Conservation (phyloP, 2,329 filamentous ascomycete species). For the Akanthomyces uredinophilus region DNA sequence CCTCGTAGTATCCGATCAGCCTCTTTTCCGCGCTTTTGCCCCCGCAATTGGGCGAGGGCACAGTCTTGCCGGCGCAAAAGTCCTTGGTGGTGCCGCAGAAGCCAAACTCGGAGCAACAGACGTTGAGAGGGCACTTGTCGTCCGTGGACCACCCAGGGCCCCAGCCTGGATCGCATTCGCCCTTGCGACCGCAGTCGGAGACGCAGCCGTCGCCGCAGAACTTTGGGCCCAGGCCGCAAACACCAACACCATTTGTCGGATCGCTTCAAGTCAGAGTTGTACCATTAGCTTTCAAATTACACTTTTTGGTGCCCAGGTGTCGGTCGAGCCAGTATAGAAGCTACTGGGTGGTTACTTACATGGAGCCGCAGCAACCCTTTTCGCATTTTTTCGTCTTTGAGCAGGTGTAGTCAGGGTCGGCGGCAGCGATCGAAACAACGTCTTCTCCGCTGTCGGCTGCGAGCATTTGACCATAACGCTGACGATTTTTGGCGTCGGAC, state of each 20-base stretch:
- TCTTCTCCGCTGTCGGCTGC: too few relatives aligned
- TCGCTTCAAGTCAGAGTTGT: neutral
- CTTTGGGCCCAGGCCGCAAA: slow-evolving; percentile 8
- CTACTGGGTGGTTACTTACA: too few relatives aligned
- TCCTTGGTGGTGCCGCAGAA: slow-evolving; percentile 29
- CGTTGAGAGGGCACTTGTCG: slow-evolving; percentile 29
- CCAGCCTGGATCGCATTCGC: slow-evolving; percentile 29
- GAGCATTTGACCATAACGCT: too few relatives aligned
- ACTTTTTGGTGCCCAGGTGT: too few relatives aligned
- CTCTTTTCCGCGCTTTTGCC: neutral
- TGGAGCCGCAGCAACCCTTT: too few relatives aligned
- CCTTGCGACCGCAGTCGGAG: slow-evolving; percentile 22
- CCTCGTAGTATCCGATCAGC: slow-evolving; percentile 27
- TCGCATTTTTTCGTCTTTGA: too few relatives aligned
- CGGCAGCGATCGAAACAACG: too few relatives aligned
- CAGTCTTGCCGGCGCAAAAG: slow-evolving; percentile 22
- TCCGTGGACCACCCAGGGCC: slow-evolving; percentile 21
- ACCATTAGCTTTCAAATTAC: too few relatives aligned
- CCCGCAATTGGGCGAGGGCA: slow-evolving; percentile 4
- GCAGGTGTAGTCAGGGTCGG: too few relatives aligned
- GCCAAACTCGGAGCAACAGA: slow-evolving; percentile 31
- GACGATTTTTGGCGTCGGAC: too few relatives aligned
- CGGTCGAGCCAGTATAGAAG: too few relatives aligned
- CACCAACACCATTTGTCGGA: neutral
- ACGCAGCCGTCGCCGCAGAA: slow-evolving; percentile 16